A percentile compares a stretch with the other conserved stretches of the same genome.
Conservation (phyloP, 371 early-diverging fungal species). For the Apophysomyces elegans region DNA sequence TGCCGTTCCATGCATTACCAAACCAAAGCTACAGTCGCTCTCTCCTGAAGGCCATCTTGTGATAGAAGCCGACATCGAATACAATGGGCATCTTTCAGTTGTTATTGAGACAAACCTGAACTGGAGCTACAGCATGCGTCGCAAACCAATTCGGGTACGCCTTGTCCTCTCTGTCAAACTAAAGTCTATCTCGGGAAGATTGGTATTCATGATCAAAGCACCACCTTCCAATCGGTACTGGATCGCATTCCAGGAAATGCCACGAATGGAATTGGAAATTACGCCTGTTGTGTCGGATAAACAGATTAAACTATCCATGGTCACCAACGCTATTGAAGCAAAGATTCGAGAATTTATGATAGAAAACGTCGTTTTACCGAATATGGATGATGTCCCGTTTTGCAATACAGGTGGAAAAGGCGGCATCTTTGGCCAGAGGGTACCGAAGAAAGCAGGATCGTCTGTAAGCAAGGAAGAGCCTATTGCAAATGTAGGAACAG, state of each 20-base stretch:
- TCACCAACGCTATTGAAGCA: constrained; percentile 82
- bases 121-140: constrained; percentile 45
- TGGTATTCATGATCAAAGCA: constrained; percentile 79
- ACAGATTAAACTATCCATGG: constrained; percentile 74
- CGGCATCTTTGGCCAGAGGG: constrained; percentile 61
- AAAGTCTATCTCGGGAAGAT: constrained; percentile 68
- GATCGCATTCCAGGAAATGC: constrained; percentile 85
- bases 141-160: constrained; percentile 76
- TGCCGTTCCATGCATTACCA: constrained; percentile 79
- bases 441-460: constrained; percentile 9
- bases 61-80: constrained; percentile 76
- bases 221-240: constrained; percentile 88
- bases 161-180: constrained; percentile 77
- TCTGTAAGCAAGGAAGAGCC: background rate
- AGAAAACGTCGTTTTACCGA: constrained; percentile 83
- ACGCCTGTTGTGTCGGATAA: constrained; percentile 86
- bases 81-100: constrained; percentile 73
- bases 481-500: too few relatives aligned
- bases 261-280: constrained; percentile 76
- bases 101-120: constrained; percentile 69
- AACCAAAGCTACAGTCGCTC: constrained; percentile 72
- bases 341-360: constrained; percentile 82
- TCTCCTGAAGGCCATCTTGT: constrained; percentile 71
- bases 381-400: constrained; percentile 90
- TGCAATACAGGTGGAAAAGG: constrained; percentile 67